A percentile compares a stretch with the other conserved stretches of the same genome.
These are phyloP conservation scores for Celoporthe dispersa DNA, from an alignment of 2,329 filamentous ascomycete genomes.

Conservation along the genomic window DNA sequence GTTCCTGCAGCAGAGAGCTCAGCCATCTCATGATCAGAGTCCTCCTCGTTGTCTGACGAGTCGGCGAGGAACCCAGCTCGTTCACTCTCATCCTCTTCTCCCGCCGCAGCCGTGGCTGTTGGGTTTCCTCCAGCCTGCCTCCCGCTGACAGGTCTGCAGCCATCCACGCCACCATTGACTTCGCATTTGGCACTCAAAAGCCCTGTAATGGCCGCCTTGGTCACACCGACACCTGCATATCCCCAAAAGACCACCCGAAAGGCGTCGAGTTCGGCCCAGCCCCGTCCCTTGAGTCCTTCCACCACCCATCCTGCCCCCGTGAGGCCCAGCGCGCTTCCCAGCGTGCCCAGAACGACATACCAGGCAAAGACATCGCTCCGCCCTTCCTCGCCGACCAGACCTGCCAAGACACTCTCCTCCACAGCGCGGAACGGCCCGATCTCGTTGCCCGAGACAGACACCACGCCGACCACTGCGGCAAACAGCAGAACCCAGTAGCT, in stretches of 20 bases:
- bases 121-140: slow-evolving; percentile 1
- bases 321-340: slow-evolving; percentile 65
- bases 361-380: slow-evolving; percentile 64
- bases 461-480: slow-evolving; percentile 64
- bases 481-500: slow-evolving; percentile 63
- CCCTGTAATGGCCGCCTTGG: slow-evolving; percentile 60
- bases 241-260: slow-evolving; percentile 61
- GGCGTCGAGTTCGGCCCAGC: slow-evolving; percentile 50
- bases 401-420: slow-evolving; percentile 64
- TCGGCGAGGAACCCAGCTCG: slow-evolving; percentile 16
- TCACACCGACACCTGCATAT: slow-evolving; percentile 59
- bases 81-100: slow-evolving; percentile 33
- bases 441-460: slow-evolving; percentile 65
- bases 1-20: background rate
- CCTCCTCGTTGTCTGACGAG: slow-evolving; percentile 1
- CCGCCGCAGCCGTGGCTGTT: slow-evolving; percentile 37
- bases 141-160: slow-evolving; percentile 45
- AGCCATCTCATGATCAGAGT: background rate
- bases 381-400: slow-evolving; percentile 51
- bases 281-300: slow-evolving; percentile 48
- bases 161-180: slow-evolving; percentile 33
- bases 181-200: slow-evolving; percentile 43
- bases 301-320: slow-evolving; percentile 64
- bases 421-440: slow-evolving; percentile 67
- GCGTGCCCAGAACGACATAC: slow-evolving; percentile 62